A percentile compares a stretch with the other conserved stretches of the same genome.
Conservation (phyloP, 331 rosid species). For the Rosa hybrid region DNA sequence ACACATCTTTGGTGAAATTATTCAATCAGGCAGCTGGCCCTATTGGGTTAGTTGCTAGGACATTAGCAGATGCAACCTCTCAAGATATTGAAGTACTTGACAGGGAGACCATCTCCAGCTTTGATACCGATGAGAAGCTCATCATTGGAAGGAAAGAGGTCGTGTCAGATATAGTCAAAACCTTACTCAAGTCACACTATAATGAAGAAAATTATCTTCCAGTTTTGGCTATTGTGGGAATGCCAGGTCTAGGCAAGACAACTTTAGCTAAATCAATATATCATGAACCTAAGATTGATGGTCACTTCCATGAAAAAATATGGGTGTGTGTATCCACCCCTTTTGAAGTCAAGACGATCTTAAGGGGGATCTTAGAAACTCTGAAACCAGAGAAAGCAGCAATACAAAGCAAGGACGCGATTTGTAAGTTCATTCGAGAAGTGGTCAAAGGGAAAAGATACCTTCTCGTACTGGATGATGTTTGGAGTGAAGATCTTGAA, state of each 20-base stretch:
- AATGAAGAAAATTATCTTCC: background rate
- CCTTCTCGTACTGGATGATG: constrained; percentile 10
- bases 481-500: background rate
- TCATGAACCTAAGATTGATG: background rate
- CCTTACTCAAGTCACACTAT: background rate
- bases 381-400: background rate
- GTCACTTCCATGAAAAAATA: background rate
- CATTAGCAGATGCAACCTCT: background rate
- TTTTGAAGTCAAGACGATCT: background rate
- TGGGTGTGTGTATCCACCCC: background rate
- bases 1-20: background rate
- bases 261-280: background rate
- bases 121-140: background rate
- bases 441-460: background rate
- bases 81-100: background rate
- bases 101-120: background rate
- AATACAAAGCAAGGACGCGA: background rate
- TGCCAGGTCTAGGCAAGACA: constrained; percentile 12
- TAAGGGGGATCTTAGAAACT: background rate
- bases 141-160: background rate
- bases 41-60: constrained; percentile 4
- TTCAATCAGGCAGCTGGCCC: background rate
- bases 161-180: background rate
- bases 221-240: constrained; percentile 1
- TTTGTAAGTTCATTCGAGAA: background rate